These are phyloP conservation scores for Kodamaea arcana DNA, from an alignment of 1,139 yeast species.

Conservation along the genomic window DNA sequence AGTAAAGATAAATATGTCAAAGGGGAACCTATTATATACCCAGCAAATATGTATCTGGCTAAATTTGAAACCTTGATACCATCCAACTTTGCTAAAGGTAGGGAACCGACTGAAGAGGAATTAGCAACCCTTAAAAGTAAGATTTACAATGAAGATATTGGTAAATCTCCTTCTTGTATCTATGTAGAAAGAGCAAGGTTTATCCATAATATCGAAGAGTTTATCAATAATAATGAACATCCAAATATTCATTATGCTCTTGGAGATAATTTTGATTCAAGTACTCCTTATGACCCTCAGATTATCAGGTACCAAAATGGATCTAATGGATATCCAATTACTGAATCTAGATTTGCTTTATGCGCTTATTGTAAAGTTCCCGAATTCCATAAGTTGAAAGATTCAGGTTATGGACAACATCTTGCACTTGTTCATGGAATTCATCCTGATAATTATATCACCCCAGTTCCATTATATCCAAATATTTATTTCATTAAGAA, in stretches of 20 bases:
- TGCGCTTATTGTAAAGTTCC: constrained; percentile 32
- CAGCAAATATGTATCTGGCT: constrained; percentile 1
- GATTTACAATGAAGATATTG: too few species aligned
- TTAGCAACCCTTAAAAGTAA: constrained; percentile 2
- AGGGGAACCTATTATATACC: constrained; percentile 1
- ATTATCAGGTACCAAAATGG: constrained; percentile 5
- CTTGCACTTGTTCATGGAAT: constrained; percentile 32
- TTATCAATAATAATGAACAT: constrained; percentile 1
- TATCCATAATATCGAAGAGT: constrained; percentile 3
- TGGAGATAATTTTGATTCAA: constrained; percentile 2
- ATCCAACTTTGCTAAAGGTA: constrained; percentile 6
- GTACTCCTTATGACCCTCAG: constrained; percentile 7
- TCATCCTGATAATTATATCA: constrained; percentile 13
- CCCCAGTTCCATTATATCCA: constrained; percentile 17
- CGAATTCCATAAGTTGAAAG: constrained; percentile 26
- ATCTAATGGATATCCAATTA: constrained; percentile 11
- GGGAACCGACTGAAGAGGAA: neutral
- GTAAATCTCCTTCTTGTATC: constrained; percentile 5
- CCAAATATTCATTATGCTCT: neutral
- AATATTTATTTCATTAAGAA: constrained; percentile 15
- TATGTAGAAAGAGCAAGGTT: constrained; percentile 4
- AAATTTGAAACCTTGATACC: constrained; percentile 4
- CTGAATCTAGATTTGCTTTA: constrained; percentile 27
- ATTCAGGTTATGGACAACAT: constrained; percentile 33
- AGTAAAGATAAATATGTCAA: constrained; percentile 1